Percentiles rank a stretch among this genome's conserved stretches.
phyloP scores from a whole-genome alignment of 148 eudicot genomes.

The Tetragonia tetragonoides region DNA sequence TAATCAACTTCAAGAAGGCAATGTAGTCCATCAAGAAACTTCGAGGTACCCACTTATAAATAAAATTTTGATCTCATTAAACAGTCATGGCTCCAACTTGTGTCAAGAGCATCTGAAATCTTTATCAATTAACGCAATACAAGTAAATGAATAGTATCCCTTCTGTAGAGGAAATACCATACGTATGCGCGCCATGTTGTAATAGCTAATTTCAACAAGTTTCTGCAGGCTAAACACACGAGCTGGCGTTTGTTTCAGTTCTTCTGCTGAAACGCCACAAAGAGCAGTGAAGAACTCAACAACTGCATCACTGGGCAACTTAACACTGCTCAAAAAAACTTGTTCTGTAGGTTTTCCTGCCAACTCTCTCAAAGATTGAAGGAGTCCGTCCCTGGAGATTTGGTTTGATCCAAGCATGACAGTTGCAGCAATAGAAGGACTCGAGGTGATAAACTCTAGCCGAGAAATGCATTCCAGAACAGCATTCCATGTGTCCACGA shows the following conservation, averaged over 20 bases:
- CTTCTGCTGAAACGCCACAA: slow-evolving; percentile 91
- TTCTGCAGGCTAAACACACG: slow-evolving; percentile 97
- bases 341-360: slow-evolving; percentile 92
- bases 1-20: slow-evolving; percentile 6
- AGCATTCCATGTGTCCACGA: slow-evolving; percentile 96
- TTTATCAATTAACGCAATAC: slow-evolving; percentile 8
- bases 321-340: slow-evolving; percentile 85
- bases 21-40: neutral
- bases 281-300: slow-evolving; percentile 97
- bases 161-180: slow-evolving; percentile 59
- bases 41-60: neutral
- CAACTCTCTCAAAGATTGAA: slow-evolving; percentile 80
- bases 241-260: slow-evolving; percentile 84
- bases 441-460: slow-evolving; percentile 76
- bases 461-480: slow-evolving; percentile 93
- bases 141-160: slow-evolving; percentile 1
- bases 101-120: neutral
- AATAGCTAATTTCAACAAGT: slow-evolving; percentile 98
- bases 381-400: slow-evolving; percentile 84
- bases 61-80: neutral
- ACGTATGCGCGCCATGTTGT: slow-evolving; percentile 98
- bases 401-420: slow-evolving; percentile 97
- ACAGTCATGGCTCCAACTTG: slow-evolving; percentile 1
- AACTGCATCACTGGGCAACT: slow-evolving; percentile 89
- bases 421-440: slow-evolving; percentile 72